Base-by-base conservation (phyloP, 345 rosid genomes). In the Brassica rapa region DNA sequence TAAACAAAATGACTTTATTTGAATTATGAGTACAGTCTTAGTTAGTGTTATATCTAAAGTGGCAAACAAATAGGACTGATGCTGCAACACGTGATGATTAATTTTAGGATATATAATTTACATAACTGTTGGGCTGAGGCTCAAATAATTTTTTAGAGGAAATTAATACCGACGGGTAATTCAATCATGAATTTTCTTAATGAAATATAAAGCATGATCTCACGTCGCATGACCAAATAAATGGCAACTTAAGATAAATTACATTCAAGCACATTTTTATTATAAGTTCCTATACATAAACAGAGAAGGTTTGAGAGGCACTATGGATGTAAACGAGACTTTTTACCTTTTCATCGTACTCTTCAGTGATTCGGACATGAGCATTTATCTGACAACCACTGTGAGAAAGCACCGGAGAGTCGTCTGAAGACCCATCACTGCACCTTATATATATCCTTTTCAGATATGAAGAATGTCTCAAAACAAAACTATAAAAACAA, bases 41-140 rank as follows among this genome's bases (percentile, higher is more conserved):
- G 62, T 62, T 32, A 37, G 41, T 37, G 60, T 5, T 11, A 55
- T 33, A 30, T 9, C 39, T 59, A 27, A 57, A 41, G 67, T 68
- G 79, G 68, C 73, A 12, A 75, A 68, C 73, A 76, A 69, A 77
- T 62, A 69, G 27, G 69, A 76, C 62, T 33, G 8, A 69, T 33
- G 62, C 35, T 49, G 24, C 6, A 70, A 63, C 65, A 59, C 60
- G 75, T 70, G 70, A 24, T 75, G 61, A 27, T 9, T 21, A 62
- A 12, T 21, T 57, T 4, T 19, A 2, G 3, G 59, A 16, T 53
- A 53, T n/a, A 5, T 51, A 49, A 3, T 41, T 11, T 41, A 8
- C 3, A 41, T 41, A 41, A 2, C 14, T 10, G 3, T 10, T 43
- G 51, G 15, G 5, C 51, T 12, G 51, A 43, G 3, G 51, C n/a